Base-by-base conservation (phyloP, 139 green algal genomes). In the Marvania coccoides region DNA sequence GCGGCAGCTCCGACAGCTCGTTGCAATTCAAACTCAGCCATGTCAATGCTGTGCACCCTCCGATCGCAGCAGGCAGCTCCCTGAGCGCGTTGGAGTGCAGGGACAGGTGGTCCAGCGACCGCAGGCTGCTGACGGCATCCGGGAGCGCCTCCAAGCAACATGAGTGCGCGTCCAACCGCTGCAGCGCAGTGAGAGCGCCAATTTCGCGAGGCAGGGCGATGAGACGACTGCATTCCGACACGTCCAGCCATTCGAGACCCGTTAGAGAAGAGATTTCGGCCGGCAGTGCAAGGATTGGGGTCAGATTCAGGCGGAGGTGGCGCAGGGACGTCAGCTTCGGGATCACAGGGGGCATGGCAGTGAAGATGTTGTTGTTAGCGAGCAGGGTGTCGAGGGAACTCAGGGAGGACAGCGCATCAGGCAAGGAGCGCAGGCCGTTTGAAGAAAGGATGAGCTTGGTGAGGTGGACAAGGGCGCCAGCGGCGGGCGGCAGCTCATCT, bases 21-120 rank as follows among this genome's bases (percentile, higher is more conserved):
- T 78, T 78, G 23, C 56, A 61, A 54, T 78, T 78, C 23, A 78
- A 55, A 3, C 23, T 55, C 35, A 78, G 48, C 71, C 71, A 78
- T 34, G 57, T 71, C 12, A 78, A 24, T 5, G 70, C 58, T 8
- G 58, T 70, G 48, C 57, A 71, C 37, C 28, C 28, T 15, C 71
- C 71, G 5, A 78, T 62, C 9, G 61, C 46, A 10, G 67, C 45
- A 7, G 51, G 36, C 35, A 78, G 6, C 33, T 60, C 3, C 6
- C 26, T 58, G 36, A 78, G 30, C 14, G 63, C 71, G 24, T 78
- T 78, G 46, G 30, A 63, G 64, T 78, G 71, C 15, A 78, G 65
- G 7, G 71, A 78, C 3, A 78, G 47, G 47, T 47, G 57, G 46
- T 77, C 47, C 12, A 78, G 47, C 13, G 19, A 40, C n/a, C 19